Evolutionary conservation across 768 basidiomycete species (phyloP), one percentile per base, ranked within the genome.

Genomic region (Sutorius australiensis): DNA sequence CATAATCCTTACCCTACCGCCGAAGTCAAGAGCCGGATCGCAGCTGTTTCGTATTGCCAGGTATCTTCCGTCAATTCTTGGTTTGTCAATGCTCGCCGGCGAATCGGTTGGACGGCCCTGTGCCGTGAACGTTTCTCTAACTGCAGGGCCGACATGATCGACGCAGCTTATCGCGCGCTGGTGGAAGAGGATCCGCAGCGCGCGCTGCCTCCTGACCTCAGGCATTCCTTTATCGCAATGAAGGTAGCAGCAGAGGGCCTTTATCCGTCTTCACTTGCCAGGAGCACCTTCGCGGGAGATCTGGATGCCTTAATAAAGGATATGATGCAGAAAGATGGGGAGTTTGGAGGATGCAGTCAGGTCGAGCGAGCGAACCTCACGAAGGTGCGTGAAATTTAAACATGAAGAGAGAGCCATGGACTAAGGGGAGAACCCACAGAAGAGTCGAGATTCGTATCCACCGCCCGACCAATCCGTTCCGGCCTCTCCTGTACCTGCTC

Each of bases 21-120:
- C 4, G n/a, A 61, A 65, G 13, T 49, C 65, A 17, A 73, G 40
- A 56, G 73, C 2, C 50, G 12, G 0, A 45, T 63, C 0, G 59
- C 61, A 5, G 61, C 73, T 0, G 57, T 62, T 0, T 67, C 58
- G 31, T 24, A 54, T 57, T 10, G 19, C 53, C 3, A 69, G 60
- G 13, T 58, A 0, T 57, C 61, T 38, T 69, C 72, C 0, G 47
- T 83, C 39, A 73, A 75, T 34, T 56, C 61, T 0, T 82, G 82
- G 82, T 83, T 82, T 31, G 56, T 72, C 17, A 73, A 76, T 8
- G 69, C 66, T 1, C 73, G 81, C 1, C 75, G 74, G 19, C 73
- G 80, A 0, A 81, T 82, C 0, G 81, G 81, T 0, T 83, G 81
- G 82, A 81, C 75, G 10, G 12, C 49, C 0, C 46, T 81, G 0